Evolutionary conservation across 1,139 yeast species (phyloP).

Genomic region (Saccharomyces hybrid): DNA sequence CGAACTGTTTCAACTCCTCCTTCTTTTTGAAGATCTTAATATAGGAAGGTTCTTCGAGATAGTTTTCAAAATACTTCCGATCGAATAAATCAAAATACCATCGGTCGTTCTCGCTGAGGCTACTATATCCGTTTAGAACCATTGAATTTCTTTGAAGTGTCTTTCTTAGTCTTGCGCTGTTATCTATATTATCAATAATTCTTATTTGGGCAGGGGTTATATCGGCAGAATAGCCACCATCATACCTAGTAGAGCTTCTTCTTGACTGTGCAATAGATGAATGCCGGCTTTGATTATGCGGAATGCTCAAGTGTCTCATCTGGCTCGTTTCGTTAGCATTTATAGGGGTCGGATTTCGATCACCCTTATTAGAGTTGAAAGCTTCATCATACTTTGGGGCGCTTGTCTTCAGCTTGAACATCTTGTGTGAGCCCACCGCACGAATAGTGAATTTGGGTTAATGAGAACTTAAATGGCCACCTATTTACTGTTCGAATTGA

Average conservation of each 20-base stretch:
- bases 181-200: neutral
- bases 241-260: neutral
- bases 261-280: neutral
- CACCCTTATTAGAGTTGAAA: neutral
- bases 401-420: neutral
- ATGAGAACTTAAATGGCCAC: too few relatives aligned
- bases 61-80: conserved; percentile 30
- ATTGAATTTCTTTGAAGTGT: neutral
- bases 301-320: neutral
- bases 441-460: neutral
- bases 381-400: neutral
- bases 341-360: neutral
- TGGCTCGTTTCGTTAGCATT: neutral
- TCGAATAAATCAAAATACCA: conserved; percentile 11
- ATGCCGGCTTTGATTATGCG: neutral
- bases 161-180: neutral
- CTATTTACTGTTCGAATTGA: neutral
- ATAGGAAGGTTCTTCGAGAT: conserved; percentile 45
- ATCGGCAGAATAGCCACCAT: neutral
- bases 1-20: conserved; percentile 39
- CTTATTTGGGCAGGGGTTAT: neutral
- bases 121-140: neutral
- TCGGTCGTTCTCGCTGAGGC: neutral
- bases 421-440: neutral
- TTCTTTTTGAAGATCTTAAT: conserved; percentile 40